These are phyloP conservation scores for Hypomyces rosellus DNA, from an alignment of 2,329 filamentous ascomycete genomes.

Conservation along the genomic window DNA sequence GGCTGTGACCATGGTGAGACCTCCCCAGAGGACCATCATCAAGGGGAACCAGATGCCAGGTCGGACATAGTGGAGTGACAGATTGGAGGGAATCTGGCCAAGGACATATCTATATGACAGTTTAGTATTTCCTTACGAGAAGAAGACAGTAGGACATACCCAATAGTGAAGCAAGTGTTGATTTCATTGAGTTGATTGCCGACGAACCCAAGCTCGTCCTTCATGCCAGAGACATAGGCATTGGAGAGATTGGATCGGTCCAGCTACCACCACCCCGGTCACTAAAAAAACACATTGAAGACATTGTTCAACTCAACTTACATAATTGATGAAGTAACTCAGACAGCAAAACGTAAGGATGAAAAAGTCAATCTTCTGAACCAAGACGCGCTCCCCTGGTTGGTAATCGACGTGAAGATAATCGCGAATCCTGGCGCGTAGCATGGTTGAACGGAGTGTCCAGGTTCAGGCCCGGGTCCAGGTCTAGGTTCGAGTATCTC, in stretches of 20 bases:
- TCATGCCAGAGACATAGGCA: slow-evolving; percentile 40
- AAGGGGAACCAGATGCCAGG: slow-evolving; percentile 58
- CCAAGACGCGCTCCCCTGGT: slow-evolving; percentile 37
- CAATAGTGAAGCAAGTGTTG: slow-evolving; percentile 31
- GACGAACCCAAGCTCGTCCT: slow-evolving; percentile 39
- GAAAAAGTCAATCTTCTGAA: slow-evolving; percentile 58
- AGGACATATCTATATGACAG: slow-evolving; percentile 33
- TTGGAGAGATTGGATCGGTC: slow-evolving; percentile 34
- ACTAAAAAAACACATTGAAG: not conserved
- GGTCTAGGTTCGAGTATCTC: not conserved
- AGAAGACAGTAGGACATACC: slow-evolving; percentile 20
- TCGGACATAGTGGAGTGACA: slow-evolving; percentile 56
- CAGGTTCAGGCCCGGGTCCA: not conserved
- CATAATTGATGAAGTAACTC: slow-evolving; percentile 50
- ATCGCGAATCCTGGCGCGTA: slow-evolving; percentile 18
- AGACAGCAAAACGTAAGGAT: slow-evolving; percentile 59
- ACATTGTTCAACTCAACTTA: slow-evolving; percentile 20
- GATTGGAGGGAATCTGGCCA: slow-evolving; percentile 55
- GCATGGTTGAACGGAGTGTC: not conserved
- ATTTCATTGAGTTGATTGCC: slow-evolving; percentile 36
- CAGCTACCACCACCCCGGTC: slow-evolving; percentile 19
- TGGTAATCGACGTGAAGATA: slow-evolving; percentile 30
- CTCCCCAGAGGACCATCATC: slow-evolving; percentile 60
- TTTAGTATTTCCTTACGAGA: too few relatives aligned
- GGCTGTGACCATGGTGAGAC: slow-evolving; percentile 52